Evolutionary conservation across 2,329 filamentous ascomycete species (phyloP).

Genomic region (Alternaria sp.): DNA sequence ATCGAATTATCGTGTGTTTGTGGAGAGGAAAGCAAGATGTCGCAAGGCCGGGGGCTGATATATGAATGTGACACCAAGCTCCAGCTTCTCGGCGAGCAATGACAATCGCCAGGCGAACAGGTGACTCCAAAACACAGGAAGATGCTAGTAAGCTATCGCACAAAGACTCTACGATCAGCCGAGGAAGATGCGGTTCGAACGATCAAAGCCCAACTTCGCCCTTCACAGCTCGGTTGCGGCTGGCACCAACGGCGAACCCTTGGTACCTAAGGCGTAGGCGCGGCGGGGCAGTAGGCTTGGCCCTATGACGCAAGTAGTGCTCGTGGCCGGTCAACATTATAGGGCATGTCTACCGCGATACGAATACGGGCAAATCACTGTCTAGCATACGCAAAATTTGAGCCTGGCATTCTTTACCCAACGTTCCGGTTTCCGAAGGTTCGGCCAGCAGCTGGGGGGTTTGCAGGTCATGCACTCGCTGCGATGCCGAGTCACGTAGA

Average conservation of each 20-base stretch:
- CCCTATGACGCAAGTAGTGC: constrained; percentile 35
- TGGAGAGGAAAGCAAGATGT: constrained; percentile 12
- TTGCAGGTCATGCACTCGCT: background rate
- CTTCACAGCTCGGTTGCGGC: constrained; percentile 40
- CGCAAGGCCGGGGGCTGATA: constrained; percentile 23
- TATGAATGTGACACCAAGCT: constrained; percentile 26
- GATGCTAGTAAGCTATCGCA: constrained; percentile 10
- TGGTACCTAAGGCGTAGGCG: constrained; percentile 14
- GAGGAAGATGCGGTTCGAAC: constrained; percentile 17
- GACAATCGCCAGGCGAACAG: constrained; percentile 16
- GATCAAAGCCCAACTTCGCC: constrained; percentile 31
- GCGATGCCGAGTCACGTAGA: background rate
- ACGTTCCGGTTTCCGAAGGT: background rate
- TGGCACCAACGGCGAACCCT: constrained; percentile 25
- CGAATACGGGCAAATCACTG: constrained; percentile 1
- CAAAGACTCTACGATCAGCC: constrained; percentile 8
- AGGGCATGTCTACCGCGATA: constrained; percentile 5
- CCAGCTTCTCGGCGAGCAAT: constrained; percentile 20
- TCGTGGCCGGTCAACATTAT: constrained; percentile 7
- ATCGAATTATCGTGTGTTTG: constrained; percentile 13
- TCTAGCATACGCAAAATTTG: constrained; percentile 4
- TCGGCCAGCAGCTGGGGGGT: background rate
- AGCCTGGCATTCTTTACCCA: constrained; percentile 9
- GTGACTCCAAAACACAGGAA: constrained; percentile 4
- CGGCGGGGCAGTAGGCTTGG: constrained; percentile 31